Conservation (phyloP, 768 basidiomycete genomes). For the Lentinula edodes region DNA sequence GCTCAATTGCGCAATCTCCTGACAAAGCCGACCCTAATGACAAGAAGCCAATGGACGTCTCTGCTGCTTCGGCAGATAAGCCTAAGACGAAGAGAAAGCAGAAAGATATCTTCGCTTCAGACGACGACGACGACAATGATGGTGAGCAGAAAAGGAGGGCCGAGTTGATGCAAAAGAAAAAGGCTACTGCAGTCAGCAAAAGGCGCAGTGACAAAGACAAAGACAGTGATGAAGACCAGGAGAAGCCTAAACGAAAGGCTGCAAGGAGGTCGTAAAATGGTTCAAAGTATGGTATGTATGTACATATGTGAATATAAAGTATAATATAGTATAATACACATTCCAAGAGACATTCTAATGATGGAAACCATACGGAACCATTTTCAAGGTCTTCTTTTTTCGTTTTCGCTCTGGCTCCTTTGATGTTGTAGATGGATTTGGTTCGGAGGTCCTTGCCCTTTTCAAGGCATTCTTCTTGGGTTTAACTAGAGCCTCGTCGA, state of each 20-base stretch:
- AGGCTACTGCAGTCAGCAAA: conserved; percentile 9
- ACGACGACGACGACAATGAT: conserved; percentile 33
- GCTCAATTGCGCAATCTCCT: conserved; percentile 7
- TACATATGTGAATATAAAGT: neutral
- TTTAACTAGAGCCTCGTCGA: neutral
- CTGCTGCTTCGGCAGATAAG: conserved; percentile 27
- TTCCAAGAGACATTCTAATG: neutral
- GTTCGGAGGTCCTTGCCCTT: conserved; percentile 27
- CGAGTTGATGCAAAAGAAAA: conserved; percentile 13
- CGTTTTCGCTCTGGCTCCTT: conserved; percentile 27
- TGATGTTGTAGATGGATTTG: conserved; percentile 9
- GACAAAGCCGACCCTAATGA: conserved; percentile 14
- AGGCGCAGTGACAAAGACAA: conserved; percentile 15
- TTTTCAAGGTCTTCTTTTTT: conserved; percentile 27
- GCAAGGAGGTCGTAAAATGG: neutral
- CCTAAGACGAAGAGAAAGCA: conserved; percentile 46
- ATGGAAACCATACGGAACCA: neutral
- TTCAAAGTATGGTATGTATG: neutral
- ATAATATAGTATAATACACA: neutral
- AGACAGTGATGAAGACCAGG: conserved; percentile 21
- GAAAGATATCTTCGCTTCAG: conserved; percentile 54
- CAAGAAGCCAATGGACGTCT: neutral
- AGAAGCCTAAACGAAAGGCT: conserved; percentile 32
- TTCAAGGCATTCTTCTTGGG: conserved; percentile 27
- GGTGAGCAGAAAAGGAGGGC: conserved; percentile 18